phyloP scores from a whole-genome alignment of 116 monocot species.

The Posidonia oceanica region DNA sequence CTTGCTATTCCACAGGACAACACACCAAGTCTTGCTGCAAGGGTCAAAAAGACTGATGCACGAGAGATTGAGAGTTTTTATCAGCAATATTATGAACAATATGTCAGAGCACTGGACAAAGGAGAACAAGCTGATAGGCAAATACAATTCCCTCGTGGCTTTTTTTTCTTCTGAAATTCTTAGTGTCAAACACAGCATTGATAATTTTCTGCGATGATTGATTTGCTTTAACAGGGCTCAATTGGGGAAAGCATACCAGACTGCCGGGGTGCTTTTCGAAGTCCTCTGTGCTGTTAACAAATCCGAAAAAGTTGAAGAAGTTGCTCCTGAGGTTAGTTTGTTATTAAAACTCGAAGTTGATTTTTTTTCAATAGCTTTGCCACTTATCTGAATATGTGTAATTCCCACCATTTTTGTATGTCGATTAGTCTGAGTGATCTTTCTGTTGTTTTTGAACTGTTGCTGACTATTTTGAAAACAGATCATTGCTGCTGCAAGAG shows the following conservation, averaged over 20 bases:
- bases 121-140: slow-evolving; percentile 96
- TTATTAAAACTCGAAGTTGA: background rate
- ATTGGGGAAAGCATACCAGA: slow-evolving; percentile 93
- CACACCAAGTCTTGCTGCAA: slow-evolving; percentile 69
- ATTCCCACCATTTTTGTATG: too few species aligned
- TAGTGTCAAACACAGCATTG: background rate
- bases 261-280: slow-evolving; percentile 94
- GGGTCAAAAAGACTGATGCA: slow-evolving; percentile 92
- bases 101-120: slow-evolving; percentile 84
- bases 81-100: slow-evolving; percentile 90
- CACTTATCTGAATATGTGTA: background rate
- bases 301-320: slow-evolving; percentile 81
- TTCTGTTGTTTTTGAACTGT: background rate
- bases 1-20: slow-evolving; percentile 51
- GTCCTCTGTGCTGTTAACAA: slow-evolving; percentile 97
- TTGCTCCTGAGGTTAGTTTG: slow-evolving; percentile 56
- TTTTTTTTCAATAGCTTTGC: background rate
- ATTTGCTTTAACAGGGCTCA: slow-evolving; percentile 44
- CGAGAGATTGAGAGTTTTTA: slow-evolving; percentile 97
- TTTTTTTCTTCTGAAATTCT: background rate
- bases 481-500: slow-evolving; percentile 66
- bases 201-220: background rate
- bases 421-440: background rate
- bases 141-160: background rate
- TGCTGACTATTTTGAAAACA: slow-evolving; percentile 9